Percentiles rank a stretch among this genome's conserved stretches.
Evolutionary conservation across 305 asterid genomes (phyloP).

Genomic region (Coffea humblotiana): DNA sequence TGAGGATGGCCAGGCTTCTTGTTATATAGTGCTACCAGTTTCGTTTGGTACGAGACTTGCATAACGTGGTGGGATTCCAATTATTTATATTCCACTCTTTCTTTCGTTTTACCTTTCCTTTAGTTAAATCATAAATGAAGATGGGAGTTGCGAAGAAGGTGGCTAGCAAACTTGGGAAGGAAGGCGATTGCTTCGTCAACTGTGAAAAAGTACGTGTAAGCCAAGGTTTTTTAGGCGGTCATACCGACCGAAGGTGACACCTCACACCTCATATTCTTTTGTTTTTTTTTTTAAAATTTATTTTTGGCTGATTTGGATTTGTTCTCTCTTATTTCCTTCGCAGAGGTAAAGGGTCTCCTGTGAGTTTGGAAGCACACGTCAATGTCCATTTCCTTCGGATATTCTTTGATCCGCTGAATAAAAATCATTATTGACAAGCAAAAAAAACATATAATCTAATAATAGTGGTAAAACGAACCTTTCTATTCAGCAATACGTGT

Average conservation of each 20-base stretch:
- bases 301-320: background rate
- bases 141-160: background rate
- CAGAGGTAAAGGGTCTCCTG: background rate
- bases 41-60: too few relatives aligned
- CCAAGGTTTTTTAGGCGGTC: slow-evolving; percentile 25
- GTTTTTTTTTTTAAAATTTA: background rate
- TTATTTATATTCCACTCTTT: too few relatives aligned
- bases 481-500: too few relatives aligned
- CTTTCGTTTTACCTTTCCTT: too few relatives aligned
- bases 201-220: slow-evolving; percentile 23
- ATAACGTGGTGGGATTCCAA: background rate
- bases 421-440: background rate
- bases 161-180: slow-evolving; percentile 39
- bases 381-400: background rate
- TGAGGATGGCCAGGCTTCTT: background rate
- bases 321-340: background rate
- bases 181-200: slow-evolving; percentile 40
- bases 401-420: background rate
- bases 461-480: too few relatives aligned
- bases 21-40: too few relatives aligned
- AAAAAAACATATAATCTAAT: background rate
- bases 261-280: background rate
- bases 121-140: background rate
- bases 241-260: background rate
- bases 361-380: background rate